Conservation (phyloP, 306 rosid genomes). For the Gillenia trifoliata region DNA sequence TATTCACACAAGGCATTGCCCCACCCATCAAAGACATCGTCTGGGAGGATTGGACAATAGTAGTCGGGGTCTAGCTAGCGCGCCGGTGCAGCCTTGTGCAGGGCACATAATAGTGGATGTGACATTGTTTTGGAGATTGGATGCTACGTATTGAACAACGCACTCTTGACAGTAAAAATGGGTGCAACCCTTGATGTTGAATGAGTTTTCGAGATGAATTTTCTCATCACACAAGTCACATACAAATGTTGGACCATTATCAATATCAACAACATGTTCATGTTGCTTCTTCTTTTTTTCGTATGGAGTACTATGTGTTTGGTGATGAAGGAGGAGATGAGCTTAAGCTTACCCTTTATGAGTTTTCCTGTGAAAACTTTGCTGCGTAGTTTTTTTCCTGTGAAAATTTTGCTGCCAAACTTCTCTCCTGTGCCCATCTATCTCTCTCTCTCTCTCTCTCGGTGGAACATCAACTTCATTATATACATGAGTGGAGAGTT, state of each 20-base stretch:
- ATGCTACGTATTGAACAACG: constrained; percentile 32
- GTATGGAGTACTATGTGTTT: too few relatives aligned
- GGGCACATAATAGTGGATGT: constrained; percentile 35
- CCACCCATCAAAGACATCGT: constrained; percentile 32
- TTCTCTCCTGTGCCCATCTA: too few relatives aligned
- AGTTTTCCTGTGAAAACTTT: too few relatives aligned
- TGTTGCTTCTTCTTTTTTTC: background rate
- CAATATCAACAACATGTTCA: background rate
- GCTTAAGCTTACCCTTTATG: too few relatives aligned
- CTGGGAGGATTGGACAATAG: constrained; percentile 31
- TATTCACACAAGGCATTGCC: background rate
- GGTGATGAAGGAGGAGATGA: too few relatives aligned
- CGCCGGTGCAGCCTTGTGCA: constrained; percentile 23
- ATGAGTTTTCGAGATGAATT: background rate
- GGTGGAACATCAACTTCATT: too few relatives aligned
- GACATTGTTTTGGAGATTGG: constrained; percentile 39
- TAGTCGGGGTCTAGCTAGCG: constrained; percentile 25
- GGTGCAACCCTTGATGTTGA: background rate
- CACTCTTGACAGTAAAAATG: constrained; percentile 52
- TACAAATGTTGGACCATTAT: background rate
- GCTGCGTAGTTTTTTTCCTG: too few relatives aligned
- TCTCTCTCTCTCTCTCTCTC: too few relatives aligned
- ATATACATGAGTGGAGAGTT: too few relatives aligned
- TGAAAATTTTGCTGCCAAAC: background rate
- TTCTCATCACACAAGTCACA: background rate